A percentile compares a stretch with the other conserved stretches of the same genome.
Evolutionary conservation across 768 basidiomycete species (phyloP).

Genomic region (Trametes coccinea): DNA sequence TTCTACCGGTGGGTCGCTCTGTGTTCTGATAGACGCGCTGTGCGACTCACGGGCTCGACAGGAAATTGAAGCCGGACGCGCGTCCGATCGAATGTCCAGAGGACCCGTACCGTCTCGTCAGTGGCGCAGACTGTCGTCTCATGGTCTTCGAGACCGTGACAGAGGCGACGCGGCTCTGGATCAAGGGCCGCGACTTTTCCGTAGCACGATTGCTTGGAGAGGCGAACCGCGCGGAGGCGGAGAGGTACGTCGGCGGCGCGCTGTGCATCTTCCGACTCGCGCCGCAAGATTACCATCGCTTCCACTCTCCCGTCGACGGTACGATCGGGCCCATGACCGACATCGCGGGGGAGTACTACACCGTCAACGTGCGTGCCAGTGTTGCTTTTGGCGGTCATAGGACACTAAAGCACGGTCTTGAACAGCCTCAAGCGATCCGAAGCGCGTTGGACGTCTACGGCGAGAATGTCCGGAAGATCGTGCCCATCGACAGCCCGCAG

Average conservation of each 20-base stretch:
- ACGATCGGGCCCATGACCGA: constrained; percentile 79
- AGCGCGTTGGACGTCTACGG: constrained; percentile 90
- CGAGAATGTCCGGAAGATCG: constrained; percentile 91
- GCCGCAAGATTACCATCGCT: constrained; percentile 95
- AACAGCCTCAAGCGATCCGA: constrained; percentile 88
- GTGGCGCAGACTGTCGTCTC: constrained; percentile 93
- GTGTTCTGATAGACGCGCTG: too few relatives aligned
- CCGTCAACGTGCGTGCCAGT: constrained; percentile 70
- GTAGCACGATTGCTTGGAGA: constrained; percentile 80
- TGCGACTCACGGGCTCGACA: constrained; percentile 29
- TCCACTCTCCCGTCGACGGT: constrained; percentile 87
- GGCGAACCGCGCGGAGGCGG: constrained; percentile 65
- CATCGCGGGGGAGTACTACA: constrained; percentile 92
- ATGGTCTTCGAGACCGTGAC: constrained; percentile 88
- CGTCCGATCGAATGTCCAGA: constrained; percentile 73
- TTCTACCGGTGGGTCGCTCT: constrained; percentile 51
- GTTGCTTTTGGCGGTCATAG: not conserved
- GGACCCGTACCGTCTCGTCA: constrained; percentile 78
- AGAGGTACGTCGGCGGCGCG: constrained; percentile 76
- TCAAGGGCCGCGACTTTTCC: constrained; percentile 94
- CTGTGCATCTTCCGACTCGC: constrained; percentile 90
- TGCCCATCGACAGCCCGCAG: constrained; percentile 84
- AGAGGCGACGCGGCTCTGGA: constrained; percentile 91
- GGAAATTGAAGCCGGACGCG: constrained; percentile 83
- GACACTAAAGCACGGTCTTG: not conserved